Evolutionary conservation across 2,329 filamentous ascomycete species (phyloP).

Genomic region (Epichloe gansuensis): DNA sequence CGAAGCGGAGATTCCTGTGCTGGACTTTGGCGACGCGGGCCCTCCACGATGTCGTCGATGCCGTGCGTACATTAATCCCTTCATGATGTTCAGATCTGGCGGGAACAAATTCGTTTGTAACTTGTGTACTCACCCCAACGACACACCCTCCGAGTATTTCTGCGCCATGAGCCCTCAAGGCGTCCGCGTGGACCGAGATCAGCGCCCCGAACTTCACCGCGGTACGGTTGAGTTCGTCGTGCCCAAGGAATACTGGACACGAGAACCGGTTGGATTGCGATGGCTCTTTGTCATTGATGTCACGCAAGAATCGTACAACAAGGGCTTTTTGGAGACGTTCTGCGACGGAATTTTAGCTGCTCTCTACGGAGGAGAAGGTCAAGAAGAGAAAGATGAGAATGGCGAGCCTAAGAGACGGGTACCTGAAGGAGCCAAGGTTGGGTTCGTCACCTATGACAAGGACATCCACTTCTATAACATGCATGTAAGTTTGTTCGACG

Average conservation of each 20-base stretch:
- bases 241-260: slow-evolving; percentile 97
- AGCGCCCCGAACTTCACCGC: slow-evolving; percentile 77
- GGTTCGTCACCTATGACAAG: slow-evolving; percentile 92
- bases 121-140: slow-evolving; percentile 94
- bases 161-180: slow-evolving; percentile 80
- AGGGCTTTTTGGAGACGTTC: slow-evolving; percentile 80
- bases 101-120: slow-evolving; percentile 98
- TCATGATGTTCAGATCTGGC: slow-evolving; percentile 92
- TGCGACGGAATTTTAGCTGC: slow-evolving; percentile 80
- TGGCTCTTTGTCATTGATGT: slow-evolving; percentile 92
- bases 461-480: slow-evolving; percentile 98
- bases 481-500: slow-evolving; percentile 45
- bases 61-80: slow-evolving; percentile 94
- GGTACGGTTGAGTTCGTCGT: slow-evolving; percentile 95
- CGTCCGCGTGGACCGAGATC: slow-evolving; percentile 73
- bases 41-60: slow-evolving; percentile 88
- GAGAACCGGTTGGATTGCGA: slow-evolving; percentile 75
- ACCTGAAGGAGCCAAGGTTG: slow-evolving; percentile 73
- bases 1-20: slow-evolving; percentile 75
- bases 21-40: slow-evolving; percentile 87
- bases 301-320: slow-evolving; percentile 80
- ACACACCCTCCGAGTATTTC: slow-evolving; percentile 86
- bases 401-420: slow-evolving; percentile 45
- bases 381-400: slow-evolving; percentile 36
- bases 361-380: slow-evolving; percentile 60